Evolutionary conservation across 495 filamentous ascomycete genomes (phyloP).

Genomic region (Pseudevernia furfuracea): DNA sequence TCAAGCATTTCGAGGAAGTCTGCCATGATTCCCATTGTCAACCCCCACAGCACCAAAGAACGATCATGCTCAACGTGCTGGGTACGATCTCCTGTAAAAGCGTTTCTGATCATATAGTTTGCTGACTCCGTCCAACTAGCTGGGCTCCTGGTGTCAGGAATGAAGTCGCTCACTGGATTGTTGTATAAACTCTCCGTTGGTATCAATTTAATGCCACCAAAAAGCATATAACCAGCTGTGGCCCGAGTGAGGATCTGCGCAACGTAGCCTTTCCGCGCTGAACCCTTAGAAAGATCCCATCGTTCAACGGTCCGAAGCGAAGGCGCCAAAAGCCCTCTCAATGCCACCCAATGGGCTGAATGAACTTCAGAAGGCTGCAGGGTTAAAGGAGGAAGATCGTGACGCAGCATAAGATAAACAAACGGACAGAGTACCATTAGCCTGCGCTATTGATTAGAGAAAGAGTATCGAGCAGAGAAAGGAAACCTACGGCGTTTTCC

Average conservation of each 20-base stretch:
- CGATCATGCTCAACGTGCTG: conserved; percentile 25
- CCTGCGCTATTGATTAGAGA: conserved; percentile 33
- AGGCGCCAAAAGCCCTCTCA: conserved; percentile 57
- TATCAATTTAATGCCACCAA: conserved; percentile 58
- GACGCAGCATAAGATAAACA: conserved; percentile 56
- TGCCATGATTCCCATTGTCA: conserved; percentile 63
- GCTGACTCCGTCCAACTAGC: not conserved
- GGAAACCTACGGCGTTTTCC: conserved; percentile 54
- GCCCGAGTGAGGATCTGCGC: conserved; percentile 45
- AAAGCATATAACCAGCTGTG: conserved; percentile 61
- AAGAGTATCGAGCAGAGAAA: not conserved
- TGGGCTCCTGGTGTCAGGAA: conserved; percentile 29
- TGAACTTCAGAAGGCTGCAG: conserved; percentile 68
- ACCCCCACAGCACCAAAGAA: conserved; percentile 65
- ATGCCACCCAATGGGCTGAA: conserved; percentile 69
- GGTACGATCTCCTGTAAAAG: not conserved
- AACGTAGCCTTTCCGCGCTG: conserved; percentile 46
- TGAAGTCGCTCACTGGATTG: conserved; percentile 40
- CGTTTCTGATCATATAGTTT: not conserved
- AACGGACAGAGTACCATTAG: conserved; percentile 75
- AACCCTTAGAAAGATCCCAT: conserved; percentile 60
- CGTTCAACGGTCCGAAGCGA: conserved; percentile 53
- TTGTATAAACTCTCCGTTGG: conserved; percentile 56
- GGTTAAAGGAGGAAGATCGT: conserved; percentile 49
- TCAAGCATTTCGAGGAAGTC: conserved; percentile 69